phyloP scores from a whole-genome alignment of 148 eudicot species.

The Cornus suecica region DNA sequence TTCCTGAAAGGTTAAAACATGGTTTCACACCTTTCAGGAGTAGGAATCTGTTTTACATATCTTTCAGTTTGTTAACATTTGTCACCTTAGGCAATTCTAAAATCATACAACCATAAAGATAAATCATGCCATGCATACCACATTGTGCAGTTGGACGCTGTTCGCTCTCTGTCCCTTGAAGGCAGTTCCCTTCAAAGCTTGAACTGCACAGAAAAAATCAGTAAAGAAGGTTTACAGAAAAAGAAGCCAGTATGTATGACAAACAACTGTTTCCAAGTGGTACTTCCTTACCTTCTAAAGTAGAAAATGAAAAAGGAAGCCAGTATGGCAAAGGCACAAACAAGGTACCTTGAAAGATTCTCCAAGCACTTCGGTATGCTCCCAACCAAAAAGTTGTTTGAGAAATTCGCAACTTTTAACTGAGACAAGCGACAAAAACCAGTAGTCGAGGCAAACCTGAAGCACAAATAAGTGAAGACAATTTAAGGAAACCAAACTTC shows the following conservation, averaged over 20 bases:
- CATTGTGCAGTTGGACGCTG: constrained; percentile 70
- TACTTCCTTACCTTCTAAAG: too few relatives aligned
- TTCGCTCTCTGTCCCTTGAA: constrained; percentile 55
- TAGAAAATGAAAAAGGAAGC: not conserved
- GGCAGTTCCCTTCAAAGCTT: constrained; percentile 93
- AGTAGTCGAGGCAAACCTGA: constrained; percentile 57
- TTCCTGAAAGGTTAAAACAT: not conserved
- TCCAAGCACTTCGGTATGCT: constrained; percentile 80
- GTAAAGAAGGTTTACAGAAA: not conserved
- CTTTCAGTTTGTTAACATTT: not conserved
- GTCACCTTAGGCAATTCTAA: not conserved
- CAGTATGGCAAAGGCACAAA: not conserved
- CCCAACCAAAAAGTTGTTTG: constrained; percentile 73
- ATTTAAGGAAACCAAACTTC: not conserved
- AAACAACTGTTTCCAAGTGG: too few relatives aligned
- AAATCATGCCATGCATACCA: constrained; percentile 44
- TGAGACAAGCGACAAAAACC: constrained; percentile 77
- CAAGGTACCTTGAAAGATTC: constrained; percentile 65
- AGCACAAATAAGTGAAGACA: constrained; percentile 11
- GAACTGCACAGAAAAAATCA: constrained; percentile 37
- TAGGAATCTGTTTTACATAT: not conserved
- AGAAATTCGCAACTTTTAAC: constrained; percentile 73
- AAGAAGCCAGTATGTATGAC: not conserved
- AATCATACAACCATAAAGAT: not conserved
- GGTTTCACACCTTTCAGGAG: not conserved